Percentiles rank a stretch among this genome's conserved stretches.
Conservation (phyloP, 352 stramenopile genomes). For the Phytopythium boreale region DNA sequence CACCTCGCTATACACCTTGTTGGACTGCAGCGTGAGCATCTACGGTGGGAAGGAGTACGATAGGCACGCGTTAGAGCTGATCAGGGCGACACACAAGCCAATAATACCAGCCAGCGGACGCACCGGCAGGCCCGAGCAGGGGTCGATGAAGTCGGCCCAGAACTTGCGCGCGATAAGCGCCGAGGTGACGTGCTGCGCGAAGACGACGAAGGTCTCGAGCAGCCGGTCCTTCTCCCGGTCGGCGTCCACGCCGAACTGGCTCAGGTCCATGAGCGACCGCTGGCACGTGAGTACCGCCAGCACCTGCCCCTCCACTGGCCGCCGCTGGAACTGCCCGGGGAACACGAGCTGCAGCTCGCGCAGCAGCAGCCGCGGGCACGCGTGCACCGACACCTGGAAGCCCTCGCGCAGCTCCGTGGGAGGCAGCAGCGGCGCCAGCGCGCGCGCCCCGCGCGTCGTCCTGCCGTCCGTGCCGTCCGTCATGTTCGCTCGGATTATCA, state of each 20-base stretch:
- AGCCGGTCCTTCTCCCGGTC: conserved; percentile 95
- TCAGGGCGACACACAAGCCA: background rate
- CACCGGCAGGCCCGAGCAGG: conserved; percentile 93
- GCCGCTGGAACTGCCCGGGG: conserved; percentile 42
- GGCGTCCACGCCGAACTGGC: conserved; percentile 92
- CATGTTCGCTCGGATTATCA: conserved; percentile 1
- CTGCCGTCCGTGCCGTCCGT: background rate
- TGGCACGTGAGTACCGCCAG: conserved; percentile 94
- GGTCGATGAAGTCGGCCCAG: conserved; percentile 98
- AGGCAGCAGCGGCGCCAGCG: conserved; percentile 38
- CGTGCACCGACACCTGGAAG: conserved; percentile 83
- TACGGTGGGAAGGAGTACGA: conserved; percentile 11
- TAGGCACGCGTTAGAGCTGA: too few species aligned
- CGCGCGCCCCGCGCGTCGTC: conserved; percentile 15
- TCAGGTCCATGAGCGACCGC: conserved; percentile 91
- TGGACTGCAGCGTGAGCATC: conserved; percentile 91
- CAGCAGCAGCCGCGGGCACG: conserved; percentile 62
- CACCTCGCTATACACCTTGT: conserved; percentile 96
- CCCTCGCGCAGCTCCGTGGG: conserved; percentile 56
- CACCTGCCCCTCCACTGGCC: conserved; percentile 36
- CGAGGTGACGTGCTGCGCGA: conserved; percentile 86
- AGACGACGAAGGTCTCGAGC: conserved; percentile 94
- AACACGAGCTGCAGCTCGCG: conserved; percentile 85
- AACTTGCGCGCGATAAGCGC: conserved; percentile 72
- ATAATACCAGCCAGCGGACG: conserved; percentile 7